Conservation (phyloP, 345 rosid species). For the Conringia planisiliqua region DNA sequence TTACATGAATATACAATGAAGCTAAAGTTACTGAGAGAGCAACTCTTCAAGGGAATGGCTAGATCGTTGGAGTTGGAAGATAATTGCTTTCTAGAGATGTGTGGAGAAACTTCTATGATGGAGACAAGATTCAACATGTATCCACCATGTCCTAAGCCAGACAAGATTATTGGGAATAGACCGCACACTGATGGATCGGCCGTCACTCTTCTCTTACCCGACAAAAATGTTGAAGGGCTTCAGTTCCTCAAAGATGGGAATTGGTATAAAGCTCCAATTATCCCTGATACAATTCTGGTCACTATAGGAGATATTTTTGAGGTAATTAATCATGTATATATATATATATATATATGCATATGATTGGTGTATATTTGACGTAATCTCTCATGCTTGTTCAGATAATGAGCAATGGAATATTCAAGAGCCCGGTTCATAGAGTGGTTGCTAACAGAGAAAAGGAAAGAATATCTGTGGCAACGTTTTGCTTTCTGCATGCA, state of each 20-base stretch:
- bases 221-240: slow-evolving; percentile 52
- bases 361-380: background rate
- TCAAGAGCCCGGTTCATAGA: slow-evolving; percentile 49
- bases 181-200: slow-evolving; percentile 60
- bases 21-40: slow-evolving; percentile 2
- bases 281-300: slow-evolving; percentile 43
- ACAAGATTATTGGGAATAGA: slow-evolving; percentile 42
- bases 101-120: slow-evolving; percentile 36
- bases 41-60: slow-evolving; percentile 48
- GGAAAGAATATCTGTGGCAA: slow-evolving; percentile 47
- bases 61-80: slow-evolving; percentile 46
- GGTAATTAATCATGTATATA: slow-evolving; percentile 27
- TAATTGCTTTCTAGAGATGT: slow-evolving; percentile 40
- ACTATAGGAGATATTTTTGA: slow-evolving; percentile 50
- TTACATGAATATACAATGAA: slow-evolving; percentile 37
- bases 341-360: background rate
- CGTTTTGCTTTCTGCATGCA: slow-evolving; percentile 37
- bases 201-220: slow-evolving; percentile 48
- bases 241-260: slow-evolving; percentile 44
- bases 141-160: slow-evolving; percentile 58
- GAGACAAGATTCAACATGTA: slow-evolving; percentile 52
- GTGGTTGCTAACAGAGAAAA: slow-evolving; percentile 45
- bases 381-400: background rate
- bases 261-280: slow-evolving; percentile 45
- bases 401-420: slow-evolving; percentile 62